Percentiles rank a stretch among this genome's conserved stretches.
phyloP scores from a whole-genome alignment of 805 yeast species.

The Starmerella kuoi region DNA sequence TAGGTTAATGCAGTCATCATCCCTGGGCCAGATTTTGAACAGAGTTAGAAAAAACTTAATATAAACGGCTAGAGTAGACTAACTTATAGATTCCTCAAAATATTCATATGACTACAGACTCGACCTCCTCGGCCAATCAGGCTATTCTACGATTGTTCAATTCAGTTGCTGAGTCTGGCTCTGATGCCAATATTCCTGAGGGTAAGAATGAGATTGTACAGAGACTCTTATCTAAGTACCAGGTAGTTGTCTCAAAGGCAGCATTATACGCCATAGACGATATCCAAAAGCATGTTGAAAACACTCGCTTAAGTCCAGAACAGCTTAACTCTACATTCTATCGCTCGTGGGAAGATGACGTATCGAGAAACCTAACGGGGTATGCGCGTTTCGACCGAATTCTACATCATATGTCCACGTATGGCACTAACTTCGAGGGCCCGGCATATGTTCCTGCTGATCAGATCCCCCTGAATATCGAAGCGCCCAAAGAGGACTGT shows the following conservation, averaged over 20 bases:
- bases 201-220: background rate
- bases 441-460: constrained; percentile 1
- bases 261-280: background rate
- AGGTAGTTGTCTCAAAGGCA: background rate
- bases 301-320: background rate
- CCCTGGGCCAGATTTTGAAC: no score
- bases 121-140: no score
- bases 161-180: no score
- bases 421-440: background rate
- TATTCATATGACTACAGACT: no score
- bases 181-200: no score
- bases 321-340: constrained; percentile 1
- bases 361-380: background rate
- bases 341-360: background rate
- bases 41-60: no score
- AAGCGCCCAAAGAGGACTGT: background rate
- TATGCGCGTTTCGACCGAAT: constrained; percentile 1
- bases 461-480: no score
- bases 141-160: no score
- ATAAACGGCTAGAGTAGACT: no score
- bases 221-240: background rate
- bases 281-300: background rate
- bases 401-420: background rate
- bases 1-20: no score
- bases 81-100: no score